These are phyloP conservation scores for Colletotrichum tofieldiae DNA, from an alignment of 2,329 filamentous ascomycete genomes.

Conservation along the genomic window DNA sequence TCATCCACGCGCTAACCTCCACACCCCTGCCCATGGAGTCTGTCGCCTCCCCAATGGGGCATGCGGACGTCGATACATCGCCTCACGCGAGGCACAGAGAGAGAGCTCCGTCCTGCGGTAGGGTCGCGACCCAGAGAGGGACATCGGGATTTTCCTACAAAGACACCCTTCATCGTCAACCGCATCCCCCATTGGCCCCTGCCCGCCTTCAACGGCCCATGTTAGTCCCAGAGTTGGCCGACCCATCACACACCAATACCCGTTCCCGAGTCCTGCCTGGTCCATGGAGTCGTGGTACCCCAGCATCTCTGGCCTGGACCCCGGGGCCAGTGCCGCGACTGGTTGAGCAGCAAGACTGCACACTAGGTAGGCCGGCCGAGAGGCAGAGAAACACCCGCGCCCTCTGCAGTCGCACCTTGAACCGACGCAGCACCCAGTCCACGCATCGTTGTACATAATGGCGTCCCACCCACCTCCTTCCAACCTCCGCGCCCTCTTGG, in stretches of 20 bases:
- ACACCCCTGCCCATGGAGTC: conserved; percentile 26
- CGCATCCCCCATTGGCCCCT: conserved; percentile 30
- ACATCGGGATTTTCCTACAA: conserved; percentile 30
- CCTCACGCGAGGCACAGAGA: conserved; percentile 29
- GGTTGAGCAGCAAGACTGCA: conserved; percentile 33
- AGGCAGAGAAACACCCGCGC: conserved; percentile 33
- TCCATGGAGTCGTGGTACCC: conserved; percentile 38
- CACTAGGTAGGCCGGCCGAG: conserved; percentile 14
- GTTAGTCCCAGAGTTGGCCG: conserved; percentile 34
- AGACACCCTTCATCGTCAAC: conserved; percentile 30
- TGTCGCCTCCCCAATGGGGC: conserved; percentile 38
- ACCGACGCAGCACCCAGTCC: conserved; percentile 12
- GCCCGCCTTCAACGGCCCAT: conserved; percentile 24
- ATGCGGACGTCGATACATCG: conserved; percentile 33
- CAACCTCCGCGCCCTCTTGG: conserved; percentile 17
- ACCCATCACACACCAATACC: conserved; percentile 39
- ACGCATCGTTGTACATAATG: conserved; percentile 41
- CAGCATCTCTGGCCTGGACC: conserved; percentile 34
- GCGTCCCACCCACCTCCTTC: conserved; percentile 39
- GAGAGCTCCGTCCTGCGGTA: conserved; percentile 13
- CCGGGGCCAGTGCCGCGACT: conserved; percentile 31
- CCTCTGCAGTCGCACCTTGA: conserved; percentile 22
- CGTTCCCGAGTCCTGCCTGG: conserved; percentile 40
- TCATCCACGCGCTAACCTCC: conserved; percentile 12
- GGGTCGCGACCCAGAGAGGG: conserved; percentile 20